phyloP scores from a whole-genome alignment of 2,329 filamentous ascomycete genomes.

The Claviceps sp. region DNA sequence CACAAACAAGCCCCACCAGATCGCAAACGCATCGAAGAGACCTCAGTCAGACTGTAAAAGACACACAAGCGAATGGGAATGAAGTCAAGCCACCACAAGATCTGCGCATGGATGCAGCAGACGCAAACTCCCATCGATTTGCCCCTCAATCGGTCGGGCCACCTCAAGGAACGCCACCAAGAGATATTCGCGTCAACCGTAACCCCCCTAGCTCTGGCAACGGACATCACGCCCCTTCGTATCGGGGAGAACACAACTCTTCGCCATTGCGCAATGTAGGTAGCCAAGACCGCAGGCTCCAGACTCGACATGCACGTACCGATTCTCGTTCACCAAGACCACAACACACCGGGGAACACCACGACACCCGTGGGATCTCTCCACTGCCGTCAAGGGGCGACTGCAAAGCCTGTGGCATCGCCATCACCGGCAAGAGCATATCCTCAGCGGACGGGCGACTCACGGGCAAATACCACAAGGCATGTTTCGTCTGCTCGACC shows the following conservation, averaged over 20 bases:
- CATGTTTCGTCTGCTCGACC: constrained; percentile 82
- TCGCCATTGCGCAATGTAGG: constrained; percentile 2
- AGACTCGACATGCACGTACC: not conserved
- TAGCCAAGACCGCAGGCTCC: not conserved
- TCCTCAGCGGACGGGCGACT: constrained; percentile 86
- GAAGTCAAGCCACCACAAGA: constrained; percentile 14
- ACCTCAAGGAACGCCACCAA: constrained; percentile 15
- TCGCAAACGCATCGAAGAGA: constrained; percentile 23
- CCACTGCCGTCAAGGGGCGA: constrained; percentile 46
- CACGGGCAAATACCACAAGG: constrained; percentile 87
- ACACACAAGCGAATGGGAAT: constrained; percentile 39
- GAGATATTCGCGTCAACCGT: constrained; percentile 9
- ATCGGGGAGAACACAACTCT: constrained; percentile 4
- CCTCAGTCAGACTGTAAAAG: constrained; percentile 41
- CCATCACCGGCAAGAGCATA: constrained; percentile 81
- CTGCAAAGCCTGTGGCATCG: constrained; percentile 69
- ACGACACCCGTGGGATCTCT: constrained; percentile 26
- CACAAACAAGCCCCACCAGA: constrained; percentile 33
- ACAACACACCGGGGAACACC: constrained; percentile 9
- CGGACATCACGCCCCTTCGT: not conserved
- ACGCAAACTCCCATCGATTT: constrained; percentile 13
- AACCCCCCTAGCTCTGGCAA: not conserved
- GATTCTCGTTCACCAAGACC: not conserved
- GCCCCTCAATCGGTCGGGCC: constrained; percentile 16
- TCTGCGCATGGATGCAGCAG: constrained; percentile 20